Evolutionary conservation across 805 yeast species (phyloP).

Genomic region (Tanozyma kutaoensis): DNA sequence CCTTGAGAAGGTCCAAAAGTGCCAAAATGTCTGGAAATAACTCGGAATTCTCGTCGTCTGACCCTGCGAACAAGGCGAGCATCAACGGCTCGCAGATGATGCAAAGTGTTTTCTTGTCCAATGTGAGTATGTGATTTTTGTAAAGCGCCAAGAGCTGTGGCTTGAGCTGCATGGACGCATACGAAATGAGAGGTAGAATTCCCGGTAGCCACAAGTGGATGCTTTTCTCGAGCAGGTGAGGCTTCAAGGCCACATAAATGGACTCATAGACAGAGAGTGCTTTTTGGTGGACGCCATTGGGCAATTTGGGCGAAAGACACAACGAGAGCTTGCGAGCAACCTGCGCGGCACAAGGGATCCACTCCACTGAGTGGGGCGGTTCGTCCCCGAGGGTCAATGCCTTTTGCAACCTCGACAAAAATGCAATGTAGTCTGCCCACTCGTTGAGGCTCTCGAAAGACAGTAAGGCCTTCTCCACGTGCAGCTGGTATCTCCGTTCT

Average conservation of each 20-base stretch:
- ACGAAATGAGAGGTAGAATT: slow-evolving; percentile 74
- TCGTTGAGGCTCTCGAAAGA: slow-evolving; percentile 76
- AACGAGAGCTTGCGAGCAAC: slow-evolving; percentile 64
- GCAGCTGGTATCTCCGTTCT: slow-evolving; percentile 33
- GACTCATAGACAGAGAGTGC: slow-evolving; percentile 64
- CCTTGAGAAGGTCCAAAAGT: slow-evolving; percentile 47
- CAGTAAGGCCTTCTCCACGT: slow-evolving; percentile 58
- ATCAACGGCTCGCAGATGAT: slow-evolving; percentile 55
- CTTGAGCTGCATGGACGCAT: slow-evolving; percentile 80
- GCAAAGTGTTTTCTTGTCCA: slow-evolving; percentile 23
- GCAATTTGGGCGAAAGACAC: slow-evolving; percentile 69
- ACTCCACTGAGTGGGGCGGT: slow-evolving; percentile 15
- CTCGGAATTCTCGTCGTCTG: slow-evolving; percentile 89
- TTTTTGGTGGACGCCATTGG: slow-evolving; percentile 93
- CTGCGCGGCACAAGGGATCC: slow-evolving; percentile 55
- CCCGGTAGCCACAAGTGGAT: slow-evolving; percentile 87
- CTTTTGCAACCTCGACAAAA: slow-evolving; percentile 65
- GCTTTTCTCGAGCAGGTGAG: slow-evolving; percentile 37
- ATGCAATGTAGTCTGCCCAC: slow-evolving; percentile 97
- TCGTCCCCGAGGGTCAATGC: slow-evolving; percentile 33
- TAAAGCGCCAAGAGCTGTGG: slow-evolving; percentile 60
- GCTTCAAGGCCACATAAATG: slow-evolving; percentile 53
- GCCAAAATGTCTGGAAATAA: slow-evolving; percentile 49
- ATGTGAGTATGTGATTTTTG: slow-evolving; percentile 36
- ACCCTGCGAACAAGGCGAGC: slow-evolving; percentile 68